Evolutionary conservation across 2,329 filamentous ascomycete genomes (phyloP).

Genomic region (Cladobotryum mycophilum): DNA sequence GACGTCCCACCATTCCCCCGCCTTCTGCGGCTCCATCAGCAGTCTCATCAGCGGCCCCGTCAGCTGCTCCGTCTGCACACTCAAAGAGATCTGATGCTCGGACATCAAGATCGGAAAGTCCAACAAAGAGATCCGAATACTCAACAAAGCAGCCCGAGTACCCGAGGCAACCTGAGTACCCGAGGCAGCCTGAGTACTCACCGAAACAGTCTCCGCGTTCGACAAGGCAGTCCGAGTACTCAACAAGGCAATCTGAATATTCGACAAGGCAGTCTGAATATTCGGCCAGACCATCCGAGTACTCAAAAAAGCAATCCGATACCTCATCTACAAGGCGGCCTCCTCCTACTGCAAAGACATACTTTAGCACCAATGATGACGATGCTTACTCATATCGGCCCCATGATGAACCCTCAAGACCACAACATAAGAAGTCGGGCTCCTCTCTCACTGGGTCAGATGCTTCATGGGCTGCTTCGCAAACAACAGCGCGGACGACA

Average conservation of each 20-base stretch:
- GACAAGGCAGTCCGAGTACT: neutral
- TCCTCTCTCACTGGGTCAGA: conserved; percentile 69
- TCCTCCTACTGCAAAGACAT: conserved; percentile 49
- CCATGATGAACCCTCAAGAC: conserved; percentile 57
- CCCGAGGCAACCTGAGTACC: neutral
- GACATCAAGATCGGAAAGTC: conserved; percentile 12
- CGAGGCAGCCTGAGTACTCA: neutral
- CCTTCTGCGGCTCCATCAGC: conserved; percentile 26
- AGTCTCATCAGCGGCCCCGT: conserved; percentile 12
- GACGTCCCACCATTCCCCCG: conserved; percentile 39
- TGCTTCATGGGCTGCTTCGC: conserved; percentile 77
- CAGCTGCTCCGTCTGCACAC: conserved; percentile 3
- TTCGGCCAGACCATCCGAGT: neutral
- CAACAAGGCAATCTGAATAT: neutral
- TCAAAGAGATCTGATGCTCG: conserved; percentile 13
- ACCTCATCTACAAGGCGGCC: conserved; percentile 18
- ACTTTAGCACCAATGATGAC: conserved; percentile 52
- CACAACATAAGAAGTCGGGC: conserved; percentile 32
- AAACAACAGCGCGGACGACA: conserved; percentile 76
- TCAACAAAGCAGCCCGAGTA: neutral
- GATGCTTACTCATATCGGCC: conserved; percentile 68
- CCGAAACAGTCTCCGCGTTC: neutral
- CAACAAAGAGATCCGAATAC: conserved; percentile 3
- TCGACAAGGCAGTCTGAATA: neutral
- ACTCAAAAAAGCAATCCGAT: conserved; percentile 16